Percentiles rank a stretch among this genome's conserved stretches.
phyloP scores from a whole-genome alignment of 2,329 filamentous ascomycete species.

The Alternaria arbusti region DNA sequence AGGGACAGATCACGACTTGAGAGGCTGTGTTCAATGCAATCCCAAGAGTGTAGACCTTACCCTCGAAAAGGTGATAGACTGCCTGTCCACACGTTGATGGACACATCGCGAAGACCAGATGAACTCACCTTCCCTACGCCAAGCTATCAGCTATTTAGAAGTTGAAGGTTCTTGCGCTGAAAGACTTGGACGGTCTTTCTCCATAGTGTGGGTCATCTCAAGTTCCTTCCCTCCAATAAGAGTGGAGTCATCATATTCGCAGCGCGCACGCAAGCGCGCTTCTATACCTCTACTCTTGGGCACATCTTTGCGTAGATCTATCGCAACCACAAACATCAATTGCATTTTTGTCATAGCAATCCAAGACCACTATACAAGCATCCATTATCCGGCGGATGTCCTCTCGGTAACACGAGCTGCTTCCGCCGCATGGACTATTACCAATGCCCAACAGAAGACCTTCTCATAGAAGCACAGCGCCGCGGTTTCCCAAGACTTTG shows the following conservation, averaged over 20 bases:
- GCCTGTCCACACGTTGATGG: background rate
- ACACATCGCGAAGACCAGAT: background rate
- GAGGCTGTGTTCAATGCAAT: background rate
- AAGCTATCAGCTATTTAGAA: background rate
- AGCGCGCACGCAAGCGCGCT: background rate
- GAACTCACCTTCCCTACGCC: background rate
- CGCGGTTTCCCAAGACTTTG: constrained; percentile 13
- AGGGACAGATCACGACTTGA: too few relatives aligned
- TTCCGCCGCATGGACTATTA: constrained; percentile 33
- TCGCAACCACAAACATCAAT: background rate
- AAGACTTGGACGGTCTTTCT: background rate
- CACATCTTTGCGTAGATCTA: background rate
- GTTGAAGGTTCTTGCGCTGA: background rate
- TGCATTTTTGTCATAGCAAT: background rate
- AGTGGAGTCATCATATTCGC: background rate
- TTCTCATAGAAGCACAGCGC: constrained; percentile 25
- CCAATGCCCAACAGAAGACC: constrained; percentile 19
- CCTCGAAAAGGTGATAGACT: background rate
- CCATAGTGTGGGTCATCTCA: background rate
- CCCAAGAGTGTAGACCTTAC: background rate
- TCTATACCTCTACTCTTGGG: background rate
- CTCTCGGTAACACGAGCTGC: background rate
- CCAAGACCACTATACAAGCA: background rate
- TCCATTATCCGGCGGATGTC: background rate
- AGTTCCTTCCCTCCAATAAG: background rate